Evolutionary conservation across 805 yeast species (phyloP), one percentile per base, ranked within the genome.

Genomic region (Blastobotrys chiropterorum): DNA sequence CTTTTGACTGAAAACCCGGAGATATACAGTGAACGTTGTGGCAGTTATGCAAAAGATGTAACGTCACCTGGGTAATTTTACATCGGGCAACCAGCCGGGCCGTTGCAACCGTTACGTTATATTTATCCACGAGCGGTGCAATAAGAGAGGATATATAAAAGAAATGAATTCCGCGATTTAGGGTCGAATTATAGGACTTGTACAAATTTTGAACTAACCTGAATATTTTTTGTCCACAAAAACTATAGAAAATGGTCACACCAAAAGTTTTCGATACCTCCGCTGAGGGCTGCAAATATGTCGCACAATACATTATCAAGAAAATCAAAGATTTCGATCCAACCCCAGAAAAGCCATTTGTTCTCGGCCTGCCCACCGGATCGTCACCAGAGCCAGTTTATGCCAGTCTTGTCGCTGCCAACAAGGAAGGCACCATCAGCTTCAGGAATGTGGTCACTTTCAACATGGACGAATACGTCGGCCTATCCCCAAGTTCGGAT

Each of bases 401-500:
- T 60, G 67, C 72, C 48, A 63, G 66, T 46, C 67, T 80, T 42
- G 73, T 80, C 21, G 66, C 67, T 46, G 74, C 74, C 8, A 68
- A 79, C 65, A 68, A 71, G 51, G 56, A 58, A 20, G 76, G 77
- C 8, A 61, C 59, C 38, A 69, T 80, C 5, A 68, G 73, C 19
- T 80, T 80, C 66, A 65, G 67, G 52, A 68, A 79, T 61, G 84
- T 80, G 47, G 78, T 79, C 15, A 76, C 81, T 11, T 80, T 80
- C 68, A 79, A 80, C 64, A 80, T 79, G 83, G 84, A 80, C 60
- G 84, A 80, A 64, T 80, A 80, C 61, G 67, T 75, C 46, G 79
- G 80, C 1, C 65, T 80, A 34, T 60, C 62, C 6, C 81, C 82
- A 13, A 51, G 71, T 7, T 67, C 78, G 58, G 69, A 68, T 21